Base-by-base conservation (phyloP, 2,329 filamentous ascomycete species). In the Fusarium stilboides region DNA sequence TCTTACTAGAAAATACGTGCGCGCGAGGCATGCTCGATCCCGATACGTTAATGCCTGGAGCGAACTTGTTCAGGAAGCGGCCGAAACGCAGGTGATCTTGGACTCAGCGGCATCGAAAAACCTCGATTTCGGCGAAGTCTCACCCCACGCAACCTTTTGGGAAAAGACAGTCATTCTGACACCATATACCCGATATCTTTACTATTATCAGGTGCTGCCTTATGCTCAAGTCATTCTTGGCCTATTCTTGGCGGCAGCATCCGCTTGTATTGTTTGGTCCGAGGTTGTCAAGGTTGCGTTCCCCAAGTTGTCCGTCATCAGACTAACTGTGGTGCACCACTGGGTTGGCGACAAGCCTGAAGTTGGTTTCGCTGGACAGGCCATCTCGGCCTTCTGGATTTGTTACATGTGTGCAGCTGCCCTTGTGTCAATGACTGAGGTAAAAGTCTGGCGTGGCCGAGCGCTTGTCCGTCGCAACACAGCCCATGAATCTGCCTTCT, bases 401-500 rank as follows among this genome's bases (percentile, higher is more conserved):
- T 85, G 94, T 59, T 99, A 99, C 83, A 99, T 99, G 96, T 97
- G 93, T 78, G 86, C 92, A 15, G 94, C 94, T 46, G 94, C 96
- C 7, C 87, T 98, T 51, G 92, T 89, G 59, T 94, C 94, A 9
- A 91, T 99, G 75, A 94, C 91, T 15, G 94, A 97, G 77, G 93
- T 97, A 73, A 97, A 96, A 76, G 94, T 98, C n/a, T 99, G 96
- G 96, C 92, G 96, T 58, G 96, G 97, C 49, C 90, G 96, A 34
- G 95, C 96, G 0, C 85, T 99, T 8, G 95, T 98, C 46, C 89
- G 89, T 62, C 90, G 96, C 59, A 96, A 97, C 76, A 99, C 96
- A 0, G 95, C 97, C 61, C 90, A 93, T 64, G 96, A 98, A 78
- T 94, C 91, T 50, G 96, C 96, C 1, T 97, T 95, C 72, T 99